Evolutionary conservation across 768 basidiomycete genomes (phyloP), one percentile per base, ranked within the genome.

Genomic region (Mycena rosella): DNA sequence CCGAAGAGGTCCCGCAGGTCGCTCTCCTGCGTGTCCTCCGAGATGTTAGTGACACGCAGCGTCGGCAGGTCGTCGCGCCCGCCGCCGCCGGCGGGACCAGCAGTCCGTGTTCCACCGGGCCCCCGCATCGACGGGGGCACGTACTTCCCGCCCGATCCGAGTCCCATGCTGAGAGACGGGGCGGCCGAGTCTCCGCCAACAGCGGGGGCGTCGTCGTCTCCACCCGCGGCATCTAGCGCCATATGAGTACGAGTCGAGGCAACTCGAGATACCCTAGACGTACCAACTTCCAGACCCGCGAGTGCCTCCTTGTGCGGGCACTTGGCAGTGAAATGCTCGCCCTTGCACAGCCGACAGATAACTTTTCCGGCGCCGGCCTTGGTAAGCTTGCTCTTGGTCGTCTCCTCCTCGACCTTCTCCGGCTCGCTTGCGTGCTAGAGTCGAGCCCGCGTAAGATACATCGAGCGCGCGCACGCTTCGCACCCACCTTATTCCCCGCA

Each of bases 271-370:
- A 53, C 17, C 40, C 26, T 20, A 40, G 32, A 77, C 83, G 59
- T 74, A 86, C 90, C 90, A 15, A 83, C 84, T 57, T 90, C 93
- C 53, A 96, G 83, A 5, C 89, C 92, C 13, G 90, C 91, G 17
- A 99, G 87, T 11, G 93, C 92, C 74, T 98, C 96, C 81, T 96
- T 98, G 87, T 96, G 96, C 8, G 98, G 98, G 86, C 98, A 99
- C 79, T 96, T 96, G 69, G 96, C 93, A 17, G 98, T 99, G 80
- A 96, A 99, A 83, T 99, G 98, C 70, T 93, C 93, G 58, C 97
- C 98, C 77, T 97, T 95, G 83, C 98, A 99, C 61, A 98, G 82
- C 70, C 98, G 88, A 86, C 98, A 99, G 48, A 86, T 80, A 69
- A 99, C 94, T 76, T 96, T 96, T 76, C 95, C 95, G 24, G 89